Conservation (phyloP, 306 rosid genomes). For the Cotoneaster glaucophyllus region DNA sequence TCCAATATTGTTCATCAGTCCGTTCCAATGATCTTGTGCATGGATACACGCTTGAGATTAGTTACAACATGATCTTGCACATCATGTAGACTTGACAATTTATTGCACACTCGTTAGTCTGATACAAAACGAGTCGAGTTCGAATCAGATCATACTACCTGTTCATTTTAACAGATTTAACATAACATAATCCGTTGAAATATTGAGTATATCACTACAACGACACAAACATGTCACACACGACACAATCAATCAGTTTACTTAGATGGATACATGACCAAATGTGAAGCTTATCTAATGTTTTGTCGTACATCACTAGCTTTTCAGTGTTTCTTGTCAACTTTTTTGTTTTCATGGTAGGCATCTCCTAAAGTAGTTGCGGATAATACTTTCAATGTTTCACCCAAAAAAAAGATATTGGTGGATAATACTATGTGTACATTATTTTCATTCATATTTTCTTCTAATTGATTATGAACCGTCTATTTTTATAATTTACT, state of each 20-base stretch:
- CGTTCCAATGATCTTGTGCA: background rate
- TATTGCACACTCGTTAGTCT: too few relatives aligned
- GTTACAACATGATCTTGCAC: too few relatives aligned
- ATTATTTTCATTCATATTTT: background rate
- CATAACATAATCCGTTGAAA: too few relatives aligned
- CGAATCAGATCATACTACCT: fast-evolving
- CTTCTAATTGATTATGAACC: background rate
- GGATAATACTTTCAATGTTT: background rate
- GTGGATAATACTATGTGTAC: background rate
- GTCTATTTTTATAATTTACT: too few relatives aligned
- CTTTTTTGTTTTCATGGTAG: background rate
- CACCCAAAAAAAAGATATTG: background rate
- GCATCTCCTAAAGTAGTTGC: background rate
- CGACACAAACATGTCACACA: too few relatives aligned
- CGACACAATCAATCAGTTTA: too few relatives aligned
- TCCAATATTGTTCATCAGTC: background rate
- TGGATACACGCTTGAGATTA: background rate
- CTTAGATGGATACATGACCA: background rate
- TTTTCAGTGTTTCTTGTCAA: background rate
- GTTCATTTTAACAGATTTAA: too few relatives aligned
- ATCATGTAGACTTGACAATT: too few relatives aligned
- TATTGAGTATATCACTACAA: too few relatives aligned
- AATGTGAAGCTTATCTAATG: background rate
- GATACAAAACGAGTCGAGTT: too few relatives aligned
- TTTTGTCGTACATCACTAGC: background rate